A percentile compares a stretch with the other conserved stretches of the same genome.
Conservation (phyloP, 2,329 filamentous ascomycete species). For the Pseudogymnoascus sp. region DNA sequence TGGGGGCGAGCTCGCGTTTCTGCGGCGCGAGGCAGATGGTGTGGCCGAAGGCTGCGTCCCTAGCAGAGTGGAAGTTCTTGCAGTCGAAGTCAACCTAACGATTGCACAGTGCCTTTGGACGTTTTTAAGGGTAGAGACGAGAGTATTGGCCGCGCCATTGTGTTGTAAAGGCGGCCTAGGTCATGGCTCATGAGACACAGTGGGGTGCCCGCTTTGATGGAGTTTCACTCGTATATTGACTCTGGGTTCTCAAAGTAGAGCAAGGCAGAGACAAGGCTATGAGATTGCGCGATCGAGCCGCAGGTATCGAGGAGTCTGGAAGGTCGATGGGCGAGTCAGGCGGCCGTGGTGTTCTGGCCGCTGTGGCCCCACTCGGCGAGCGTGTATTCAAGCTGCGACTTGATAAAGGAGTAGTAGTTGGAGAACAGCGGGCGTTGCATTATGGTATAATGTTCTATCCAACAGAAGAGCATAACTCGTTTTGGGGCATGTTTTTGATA, state of each 20-base stretch:
- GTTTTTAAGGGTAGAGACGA: neutral
- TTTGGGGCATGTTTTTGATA: neutral
- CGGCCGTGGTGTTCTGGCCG: neutral
- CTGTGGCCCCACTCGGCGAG: neutral
- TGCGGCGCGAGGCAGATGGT: neutral
- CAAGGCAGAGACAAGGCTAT: neutral
- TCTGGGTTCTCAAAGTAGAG: neutral
- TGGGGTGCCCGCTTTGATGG: neutral
- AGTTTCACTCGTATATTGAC: neutral
- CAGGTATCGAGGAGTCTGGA: neutral
- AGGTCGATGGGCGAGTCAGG: neutral
- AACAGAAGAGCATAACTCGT: neutral
- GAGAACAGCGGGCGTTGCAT: neutral
- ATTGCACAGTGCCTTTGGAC: neutral
- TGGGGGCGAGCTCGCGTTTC: neutral
- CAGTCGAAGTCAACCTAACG: neutral
- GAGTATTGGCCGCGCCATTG: neutral
- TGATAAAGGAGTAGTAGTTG: neutral
- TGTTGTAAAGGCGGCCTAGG: neutral
- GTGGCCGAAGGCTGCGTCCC: neutral
- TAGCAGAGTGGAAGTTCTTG: neutral
- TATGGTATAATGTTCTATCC: neutral
- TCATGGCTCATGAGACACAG: neutral
- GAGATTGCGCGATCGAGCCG: neutral
- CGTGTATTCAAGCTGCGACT: neutral